These are phyloP conservation scores for Coffea humblotiana DNA, from an alignment of 305 asterid genomes.

Conservation along the genomic window DNA sequence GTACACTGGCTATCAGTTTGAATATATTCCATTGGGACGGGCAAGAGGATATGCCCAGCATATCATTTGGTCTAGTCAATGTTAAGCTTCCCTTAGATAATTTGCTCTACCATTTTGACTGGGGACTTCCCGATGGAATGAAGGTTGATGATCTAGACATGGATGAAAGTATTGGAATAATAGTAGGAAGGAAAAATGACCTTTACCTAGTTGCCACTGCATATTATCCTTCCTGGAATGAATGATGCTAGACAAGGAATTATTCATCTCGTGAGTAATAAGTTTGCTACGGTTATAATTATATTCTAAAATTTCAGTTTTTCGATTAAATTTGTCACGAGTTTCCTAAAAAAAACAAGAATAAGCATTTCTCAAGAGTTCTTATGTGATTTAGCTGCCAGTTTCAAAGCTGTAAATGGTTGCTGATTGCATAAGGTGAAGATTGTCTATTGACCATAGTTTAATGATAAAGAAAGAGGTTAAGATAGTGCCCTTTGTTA, in stretches of 20 bases:
- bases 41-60: not conserved
- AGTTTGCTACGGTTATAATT: not conserved
- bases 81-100: not conserved
- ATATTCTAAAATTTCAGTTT: not conserved
- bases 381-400: too few species aligned
- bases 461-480: too few species aligned
- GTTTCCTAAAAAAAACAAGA: too few species aligned
- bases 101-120: not conserved
- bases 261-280: too few species aligned
- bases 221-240: not conserved
- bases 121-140: not conserved
- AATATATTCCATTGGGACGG: not conserved
- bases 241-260: too few species aligned
- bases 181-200: not conserved
- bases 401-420: too few species aligned
- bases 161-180: not conserved
- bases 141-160: not conserved
- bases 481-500: too few species aligned
- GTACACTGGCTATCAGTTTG: not conserved
- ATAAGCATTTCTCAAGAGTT: too few species aligned
- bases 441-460: too few species aligned
- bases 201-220: not conserved
- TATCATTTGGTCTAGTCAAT: not conserved
- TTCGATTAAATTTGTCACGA: too few species aligned
- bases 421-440: too few species aligned